Evolutionary conservation across 495 filamentous ascomycete species (phyloP).

Genomic region (Xylaria palmicola): DNA sequence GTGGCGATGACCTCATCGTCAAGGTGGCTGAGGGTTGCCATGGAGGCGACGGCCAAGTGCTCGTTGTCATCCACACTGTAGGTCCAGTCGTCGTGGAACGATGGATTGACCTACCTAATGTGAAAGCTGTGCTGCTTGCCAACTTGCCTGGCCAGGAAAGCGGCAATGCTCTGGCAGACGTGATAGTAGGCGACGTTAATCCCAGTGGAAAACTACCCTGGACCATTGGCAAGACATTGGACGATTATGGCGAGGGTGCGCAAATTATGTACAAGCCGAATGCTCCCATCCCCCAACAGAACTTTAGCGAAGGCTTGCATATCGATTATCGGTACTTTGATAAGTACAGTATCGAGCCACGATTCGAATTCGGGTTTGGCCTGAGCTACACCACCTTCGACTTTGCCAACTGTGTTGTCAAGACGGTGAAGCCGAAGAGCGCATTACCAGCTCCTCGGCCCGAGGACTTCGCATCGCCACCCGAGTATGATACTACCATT

Average conservation of each 20-base stretch:
- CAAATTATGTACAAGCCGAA: conserved; percentile 75
- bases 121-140: conserved; percentile 82
- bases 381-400: conserved; percentile 80
- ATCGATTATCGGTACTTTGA: conserved; percentile 94
- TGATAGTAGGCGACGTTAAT: conserved; percentile 82
- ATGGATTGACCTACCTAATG: conserved; percentile 76
- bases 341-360: conserved; percentile 61
- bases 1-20: conserved; percentile 70
- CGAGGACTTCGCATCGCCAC: conserved; percentile 54
- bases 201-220: conserved; percentile 87
- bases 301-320: conserved; percentile 79
- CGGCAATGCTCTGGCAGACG: conserved; percentile 78
- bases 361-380: conserved; percentile 78
- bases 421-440: conserved; percentile 54
- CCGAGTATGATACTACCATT: conserved; percentile 56
- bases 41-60: conserved; percentile 60
- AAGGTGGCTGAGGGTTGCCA: conserved; percentile 71
- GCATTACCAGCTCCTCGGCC: conserved; percentile 61
- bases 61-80: conserved; percentile 89
- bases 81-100: conserved; percentile 82
- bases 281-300: conserved; percentile 73
- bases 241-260: conserved; percentile 80
- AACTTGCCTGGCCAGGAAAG: conserved; percentile 90
- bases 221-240: conserved; percentile 77
- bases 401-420: conserved; percentile 59